Conservation (phyloP, 306 rosid genomes). For the Cercis canadensis region DNA sequence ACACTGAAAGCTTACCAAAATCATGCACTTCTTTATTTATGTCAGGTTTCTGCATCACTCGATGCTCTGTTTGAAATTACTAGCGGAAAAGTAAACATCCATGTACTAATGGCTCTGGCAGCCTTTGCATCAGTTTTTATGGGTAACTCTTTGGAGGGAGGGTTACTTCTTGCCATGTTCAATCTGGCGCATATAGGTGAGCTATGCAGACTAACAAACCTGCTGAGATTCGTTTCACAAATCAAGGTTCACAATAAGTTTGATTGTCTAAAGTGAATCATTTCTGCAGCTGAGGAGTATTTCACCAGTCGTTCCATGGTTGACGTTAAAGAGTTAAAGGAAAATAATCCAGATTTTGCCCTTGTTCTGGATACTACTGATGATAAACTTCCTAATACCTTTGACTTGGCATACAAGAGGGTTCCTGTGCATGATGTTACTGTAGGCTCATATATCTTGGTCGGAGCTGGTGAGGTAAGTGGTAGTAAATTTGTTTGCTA, state of each 20-base stretch:
- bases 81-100: conserved; percentile 93
- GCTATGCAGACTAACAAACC: conserved; percentile 22
- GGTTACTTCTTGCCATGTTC: conserved; percentile 95
- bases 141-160: conserved; percentile 98
- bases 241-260: conserved; percentile 21
- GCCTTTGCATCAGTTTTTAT: conserved; percentile 89
- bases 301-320: conserved; percentile 91
- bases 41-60: conserved; percentile 87
- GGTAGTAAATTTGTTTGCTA: conserved; percentile 24
- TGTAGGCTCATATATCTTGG: conserved; percentile 83
- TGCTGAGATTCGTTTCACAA: conserved; percentile 7
- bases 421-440: conserved; percentile 83
- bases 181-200: conserved; percentile 95
- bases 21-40: conserved; percentile 25
- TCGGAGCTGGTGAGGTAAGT: conserved; percentile 95
- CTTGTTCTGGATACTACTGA: conserved; percentile 80
- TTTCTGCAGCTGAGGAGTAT: conserved; percentile 87
- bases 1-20: conserved; percentile 12
- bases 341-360: conserved; percentile 89
- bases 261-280: conserved; percentile 37
- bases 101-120: conserved; percentile 94
- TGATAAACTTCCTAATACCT: conserved; percentile 76
- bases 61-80: conserved; percentile 84
- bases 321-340: conserved; percentile 91
- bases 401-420: conserved; percentile 80